A percentile compares a stretch with the other conserved stretches of the same genome.
Conservation (phyloP, 495 filamentous ascomycete species). For the Massariosphaeria phaeospora region DNA sequence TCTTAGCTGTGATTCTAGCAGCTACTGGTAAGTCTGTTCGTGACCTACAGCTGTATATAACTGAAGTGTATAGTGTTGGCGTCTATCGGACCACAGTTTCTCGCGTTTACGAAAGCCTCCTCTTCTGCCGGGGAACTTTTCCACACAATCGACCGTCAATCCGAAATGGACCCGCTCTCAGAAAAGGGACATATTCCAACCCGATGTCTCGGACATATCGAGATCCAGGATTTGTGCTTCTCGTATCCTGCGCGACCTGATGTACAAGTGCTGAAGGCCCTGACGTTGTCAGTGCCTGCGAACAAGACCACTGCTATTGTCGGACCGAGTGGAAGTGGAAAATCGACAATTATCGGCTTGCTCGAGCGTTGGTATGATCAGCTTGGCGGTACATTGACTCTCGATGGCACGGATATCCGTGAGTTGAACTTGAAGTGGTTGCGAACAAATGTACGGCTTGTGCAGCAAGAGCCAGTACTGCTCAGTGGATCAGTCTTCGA, state of each 20-base stretch:
- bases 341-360: conserved; percentile 89
- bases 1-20: conserved; percentile 35
- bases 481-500: conserved; percentile 81
- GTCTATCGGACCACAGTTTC: conserved; percentile 27
- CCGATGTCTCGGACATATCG: conserved; percentile 67
- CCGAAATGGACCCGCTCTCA: conserved; percentile 73
- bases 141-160: conserved; percentile 42
- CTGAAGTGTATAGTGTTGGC: too few species aligned
- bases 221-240: conserved; percentile 75
- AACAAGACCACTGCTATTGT: conserved; percentile 88
- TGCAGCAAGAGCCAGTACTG: conserved; percentile 77
- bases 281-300: conserved; percentile 71
- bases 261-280: conserved; percentile 77
- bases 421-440: conserved; percentile 85
- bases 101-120: conserved; percentile 28
- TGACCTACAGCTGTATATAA: too few species aligned
- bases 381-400: conserved; percentile 55
- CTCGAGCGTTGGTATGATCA: conserved; percentile 85
- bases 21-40: conserved; percentile 30
- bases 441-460: conserved; percentile 82
- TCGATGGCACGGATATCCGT: conserved; percentile 60
- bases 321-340: conserved; percentile 80
- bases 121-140: conserved; percentile 34
- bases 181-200: conserved; percentile 61
- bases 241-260: conserved; percentile 91